Base-by-base conservation (phyloP, 2,329 filamentous ascomycete genomes). In the Colletotrichum lentis region DNA sequence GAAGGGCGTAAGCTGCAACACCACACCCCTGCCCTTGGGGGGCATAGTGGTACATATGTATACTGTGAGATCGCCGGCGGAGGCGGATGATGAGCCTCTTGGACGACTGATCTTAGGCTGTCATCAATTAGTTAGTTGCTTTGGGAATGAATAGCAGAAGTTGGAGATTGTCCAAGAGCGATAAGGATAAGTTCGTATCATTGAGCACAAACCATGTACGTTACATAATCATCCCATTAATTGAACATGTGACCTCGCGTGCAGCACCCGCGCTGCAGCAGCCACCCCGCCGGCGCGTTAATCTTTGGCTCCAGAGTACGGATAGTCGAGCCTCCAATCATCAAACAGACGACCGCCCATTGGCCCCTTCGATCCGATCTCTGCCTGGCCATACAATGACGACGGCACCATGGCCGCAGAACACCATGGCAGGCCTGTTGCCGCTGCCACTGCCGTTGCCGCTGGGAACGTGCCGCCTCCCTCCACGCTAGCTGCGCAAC, bases 401-500 rank as follows among this genome's bases (percentile, higher is more conserved):
- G 41, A 69, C 43, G 35, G 47, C 18, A 41, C 14, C 55, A 71
- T 71, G 70, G 57, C 68, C 16, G 46, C 67, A 54, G 58, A 67
- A 43, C 37, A 67, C 14, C n/a, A 61, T 63, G 65, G 64, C 64
- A 61, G 57, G 55, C 55, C 59, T 10, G 64, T 65, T 49, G 68
- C 59, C 53, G 60, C 70, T 37, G 55, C 62, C 44, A 49, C 67
- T 31, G 67, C 75, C 31, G 64, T 70, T 37, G 55, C 62, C 44
- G 52, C 67, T 31, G 67, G 75, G 61, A 75, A 67, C 11, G 81
- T 82, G 53, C 88, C 89, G 53, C 88, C 89, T 46, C 91, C 93
- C 14, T 97, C 94, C 18, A 96, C 94, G 11, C 85, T 97, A 74
- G 93, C 94, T 60, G 93, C 93, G 14, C 92, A 96, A 78, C 89